Evolutionary conservation across 345 rosid genomes (phyloP).

Genomic region (Salix dunnii): DNA sequence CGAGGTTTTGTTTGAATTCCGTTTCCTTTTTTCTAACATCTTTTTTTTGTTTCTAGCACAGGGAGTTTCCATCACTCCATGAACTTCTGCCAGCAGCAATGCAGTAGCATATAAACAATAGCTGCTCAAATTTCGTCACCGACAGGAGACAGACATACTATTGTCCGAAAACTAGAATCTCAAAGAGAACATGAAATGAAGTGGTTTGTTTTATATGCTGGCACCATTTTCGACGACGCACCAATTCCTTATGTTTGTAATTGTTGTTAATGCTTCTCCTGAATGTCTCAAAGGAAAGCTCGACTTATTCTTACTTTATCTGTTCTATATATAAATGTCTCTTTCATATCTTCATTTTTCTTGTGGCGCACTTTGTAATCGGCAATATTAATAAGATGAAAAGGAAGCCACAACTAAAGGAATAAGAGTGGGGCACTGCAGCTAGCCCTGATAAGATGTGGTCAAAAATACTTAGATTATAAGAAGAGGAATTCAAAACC

Average conservation of each 20-base stretch:
- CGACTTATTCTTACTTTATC: not conserved
- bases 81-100: not conserved
- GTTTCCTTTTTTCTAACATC: not conserved
- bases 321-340: not conserved
- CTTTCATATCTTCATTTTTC: not conserved
- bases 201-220: no score
- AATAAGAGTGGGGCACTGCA: not conserved
- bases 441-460: not conserved
- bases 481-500: not conserved
- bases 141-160: not conserved
- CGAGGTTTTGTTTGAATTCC: not conserved
- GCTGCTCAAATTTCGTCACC: not conserved
- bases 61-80: not conserved
- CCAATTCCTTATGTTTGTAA: not conserved
- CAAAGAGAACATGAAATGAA: not conserved
- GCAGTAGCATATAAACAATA: not conserved
- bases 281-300: not conserved
- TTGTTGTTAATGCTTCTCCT: constrained; percentile 8
- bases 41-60: no score
- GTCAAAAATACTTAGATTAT: not conserved
- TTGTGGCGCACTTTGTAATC: not conserved
- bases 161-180: not conserved
- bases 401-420: not conserved
- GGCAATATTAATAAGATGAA: not conserved
- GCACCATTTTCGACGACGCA: not conserved